These are phyloP conservation scores for Lasiosphaeriaceae sp. DNA, from an alignment of 495 filamentous ascomycete genomes.

Conservation along the genomic window DNA sequence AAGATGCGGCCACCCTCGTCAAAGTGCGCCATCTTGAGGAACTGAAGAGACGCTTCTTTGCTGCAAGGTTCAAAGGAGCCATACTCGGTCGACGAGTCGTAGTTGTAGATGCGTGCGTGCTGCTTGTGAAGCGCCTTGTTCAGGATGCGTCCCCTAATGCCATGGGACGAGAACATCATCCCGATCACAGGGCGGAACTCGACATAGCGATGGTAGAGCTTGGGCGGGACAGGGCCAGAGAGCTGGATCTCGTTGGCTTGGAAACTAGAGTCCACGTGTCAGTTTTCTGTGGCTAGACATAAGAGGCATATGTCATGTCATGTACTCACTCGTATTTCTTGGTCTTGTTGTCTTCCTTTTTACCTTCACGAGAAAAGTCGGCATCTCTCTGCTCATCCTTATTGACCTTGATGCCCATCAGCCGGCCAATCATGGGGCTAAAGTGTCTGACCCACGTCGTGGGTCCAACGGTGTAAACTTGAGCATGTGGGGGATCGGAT, in stretches of 20 bases:
- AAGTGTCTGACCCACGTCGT: slow-evolving; percentile 80
- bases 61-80: slow-evolving; percentile 51
- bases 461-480: slow-evolving; percentile 73
- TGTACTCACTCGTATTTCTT: slow-evolving; percentile 67
- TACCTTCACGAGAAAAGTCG: slow-evolving; percentile 21
- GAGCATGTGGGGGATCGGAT: slow-evolving; percentile 68
- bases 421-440: slow-evolving; percentile 80
- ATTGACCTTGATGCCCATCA: slow-evolving; percentile 71
- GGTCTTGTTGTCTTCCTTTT: slow-evolving; percentile 40
- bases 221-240: slow-evolving; percentile 69
- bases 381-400: slow-evolving; percentile 34
- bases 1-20: slow-evolving; percentile 82
- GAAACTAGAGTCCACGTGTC: slow-evolving; percentile 53
- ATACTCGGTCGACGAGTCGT: slow-evolving; percentile 65
- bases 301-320: background rate
- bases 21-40: slow-evolving; percentile 81
- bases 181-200: slow-evolving; percentile 90
- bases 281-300: background rate
- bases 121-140: slow-evolving; percentile 86
- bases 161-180: slow-evolving; percentile 76
- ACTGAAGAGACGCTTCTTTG: slow-evolving; percentile 65
- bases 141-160: slow-evolving; percentile 71
- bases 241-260: slow-evolving; percentile 92
- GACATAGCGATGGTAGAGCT: slow-evolving; percentile 85
- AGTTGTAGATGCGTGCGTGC: slow-evolving; percentile 84